Conservation (phyloP, 73 alveolate species). For the Halteria grandinella region DNA sequence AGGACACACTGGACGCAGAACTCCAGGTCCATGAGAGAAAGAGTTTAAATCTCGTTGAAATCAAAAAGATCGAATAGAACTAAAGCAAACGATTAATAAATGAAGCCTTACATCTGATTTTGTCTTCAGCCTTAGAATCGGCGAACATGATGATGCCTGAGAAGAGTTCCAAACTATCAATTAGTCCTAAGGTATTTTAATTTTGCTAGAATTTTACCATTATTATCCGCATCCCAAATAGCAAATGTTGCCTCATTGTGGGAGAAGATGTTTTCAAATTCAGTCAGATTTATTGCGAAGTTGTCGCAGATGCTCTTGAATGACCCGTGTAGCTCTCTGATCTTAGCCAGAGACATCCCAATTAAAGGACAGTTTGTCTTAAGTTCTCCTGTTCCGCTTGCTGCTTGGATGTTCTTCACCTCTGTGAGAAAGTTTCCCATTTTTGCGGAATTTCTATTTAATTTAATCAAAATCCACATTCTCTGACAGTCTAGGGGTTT, state of each 20-base stretch:
- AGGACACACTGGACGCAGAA: slow-evolving; percentile 90
- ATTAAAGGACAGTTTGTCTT: slow-evolving; percentile 55
- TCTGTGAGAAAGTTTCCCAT: slow-evolving; percentile 2
- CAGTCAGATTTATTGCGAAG: slow-evolving; percentile 92
- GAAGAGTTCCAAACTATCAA: slow-evolving; percentile 94
- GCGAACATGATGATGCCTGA: slow-evolving; percentile 94
- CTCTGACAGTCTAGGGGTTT: no score
- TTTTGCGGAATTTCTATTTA: background rate
- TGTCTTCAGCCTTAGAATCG: slow-evolving; percentile 95
- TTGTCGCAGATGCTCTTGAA: slow-evolving; percentile 95
- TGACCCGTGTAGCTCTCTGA: slow-evolving; percentile 95
- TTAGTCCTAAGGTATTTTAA: slow-evolving; percentile 55
- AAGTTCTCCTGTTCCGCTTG: no score
- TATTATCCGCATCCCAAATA: slow-evolving; percentile 96
- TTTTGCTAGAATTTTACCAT: slow-evolving; percentile 71
- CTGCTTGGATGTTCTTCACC: no score
- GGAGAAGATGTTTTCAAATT: slow-evolving; percentile 93
- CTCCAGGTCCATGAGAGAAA: slow-evolving; percentile 90
- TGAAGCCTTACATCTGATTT: slow-evolving; percentile 77
- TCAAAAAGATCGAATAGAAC: slow-evolving; percentile 95
- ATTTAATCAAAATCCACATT: no score
- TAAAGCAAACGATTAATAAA: background rate
- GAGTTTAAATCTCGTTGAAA: slow-evolving; percentile 91
- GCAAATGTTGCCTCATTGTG: slow-evolving; percentile 87
- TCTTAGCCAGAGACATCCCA: slow-evolving; percentile 72